Percentiles rank a stretch among this genome's conserved stretches.
Evolutionary conservation across 2,329 filamentous ascomycete species (phyloP).

Genomic region (Biscogniauxia marginata): DNA sequence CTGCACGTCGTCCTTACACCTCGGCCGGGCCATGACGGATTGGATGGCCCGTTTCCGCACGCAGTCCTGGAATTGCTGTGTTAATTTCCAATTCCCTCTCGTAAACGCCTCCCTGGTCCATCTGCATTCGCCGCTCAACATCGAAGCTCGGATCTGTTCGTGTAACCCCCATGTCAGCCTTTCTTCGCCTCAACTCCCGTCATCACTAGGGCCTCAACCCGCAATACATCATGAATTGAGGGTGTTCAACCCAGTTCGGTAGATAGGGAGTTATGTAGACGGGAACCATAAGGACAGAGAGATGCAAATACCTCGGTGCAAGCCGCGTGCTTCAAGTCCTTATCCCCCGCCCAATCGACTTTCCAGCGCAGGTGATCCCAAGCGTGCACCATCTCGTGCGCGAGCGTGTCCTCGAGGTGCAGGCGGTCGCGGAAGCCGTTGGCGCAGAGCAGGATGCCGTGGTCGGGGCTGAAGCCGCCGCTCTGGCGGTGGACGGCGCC

Average conservation of each 20-base stretch:
- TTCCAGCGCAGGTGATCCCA: slow-evolving; percentile 93
- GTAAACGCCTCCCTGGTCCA: slow-evolving; percentile 85
- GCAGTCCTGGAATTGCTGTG: slow-evolving; percentile 91
- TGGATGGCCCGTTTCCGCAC: slow-evolving; percentile 77
- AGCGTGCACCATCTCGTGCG: slow-evolving; percentile 97
- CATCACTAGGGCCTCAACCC: slow-evolving; percentile 9
- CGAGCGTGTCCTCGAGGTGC: slow-evolving; percentile 88
- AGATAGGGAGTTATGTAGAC: not conserved
- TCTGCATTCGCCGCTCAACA: slow-evolving; percentile 89
- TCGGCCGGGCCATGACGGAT: slow-evolving; percentile 74
- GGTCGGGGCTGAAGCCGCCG: slow-evolving; percentile 82
- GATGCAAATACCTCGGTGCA: slow-evolving; percentile 74
- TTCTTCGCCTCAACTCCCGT: not conserved
- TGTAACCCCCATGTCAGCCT: not conserved
- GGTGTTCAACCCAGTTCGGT: not conserved
- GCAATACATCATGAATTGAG: no score
- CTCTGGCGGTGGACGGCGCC: slow-evolving; percentile 63
- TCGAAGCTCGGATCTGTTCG: slow-evolving; percentile 81
- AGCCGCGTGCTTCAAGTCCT: slow-evolving; percentile 80
- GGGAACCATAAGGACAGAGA: not conserved
- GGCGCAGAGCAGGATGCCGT: slow-evolving; percentile 88
- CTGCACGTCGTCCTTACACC: slow-evolving; percentile 81
- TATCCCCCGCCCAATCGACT: slow-evolving; percentile 72
- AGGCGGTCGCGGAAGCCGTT: slow-evolving; percentile 80
- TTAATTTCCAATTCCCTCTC: slow-evolving; percentile 81